phyloP scores from a whole-genome alignment of 768 basidiomycete species.

The Suillus americanus region DNA sequence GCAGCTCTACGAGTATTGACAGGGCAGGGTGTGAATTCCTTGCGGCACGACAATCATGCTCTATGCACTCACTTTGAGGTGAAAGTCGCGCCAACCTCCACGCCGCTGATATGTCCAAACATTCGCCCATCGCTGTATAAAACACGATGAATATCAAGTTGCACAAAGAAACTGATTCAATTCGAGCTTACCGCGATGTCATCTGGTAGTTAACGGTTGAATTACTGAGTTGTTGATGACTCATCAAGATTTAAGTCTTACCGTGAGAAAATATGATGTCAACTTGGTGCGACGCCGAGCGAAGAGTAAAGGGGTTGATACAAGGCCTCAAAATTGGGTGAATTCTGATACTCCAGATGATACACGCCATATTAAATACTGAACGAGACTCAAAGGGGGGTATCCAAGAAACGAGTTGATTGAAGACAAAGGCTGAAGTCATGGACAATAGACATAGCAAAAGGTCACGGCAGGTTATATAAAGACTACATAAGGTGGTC shows the following conservation, averaged over 20 bases:
- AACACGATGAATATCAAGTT: not conserved
- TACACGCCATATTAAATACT: not conserved
- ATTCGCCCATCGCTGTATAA: conserved; percentile 11
- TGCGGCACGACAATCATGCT: not conserved
- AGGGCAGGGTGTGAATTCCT: not conserved
- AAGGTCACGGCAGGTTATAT: not conserved
- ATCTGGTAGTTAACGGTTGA: not conserved
- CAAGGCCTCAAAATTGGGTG: not conserved
- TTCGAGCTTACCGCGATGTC: not conserved
- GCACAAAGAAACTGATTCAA: too few relatives aligned
- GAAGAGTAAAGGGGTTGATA: too few relatives aligned
- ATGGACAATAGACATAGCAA: not conserved
- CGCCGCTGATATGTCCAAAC: conserved; percentile 31
- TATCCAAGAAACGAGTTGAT: not conserved
- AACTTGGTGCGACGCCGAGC: too few relatives aligned
- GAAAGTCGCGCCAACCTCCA: conserved; percentile 24
- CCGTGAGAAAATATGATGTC: not conserved
- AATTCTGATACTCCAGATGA: not conserved
- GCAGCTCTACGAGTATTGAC: conserved; percentile 15
- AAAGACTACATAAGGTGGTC: not conserved
- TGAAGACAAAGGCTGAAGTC: not conserved
- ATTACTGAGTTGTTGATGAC: not conserved
- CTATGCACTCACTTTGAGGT: conserved; percentile 13
- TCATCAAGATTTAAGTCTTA: not conserved
- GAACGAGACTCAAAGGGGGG: not conserved